These are phyloP conservation scores for Penicillium sp. DNA, from an alignment of 2,329 filamentous ascomycete species.

Conservation along the genomic window DNA sequence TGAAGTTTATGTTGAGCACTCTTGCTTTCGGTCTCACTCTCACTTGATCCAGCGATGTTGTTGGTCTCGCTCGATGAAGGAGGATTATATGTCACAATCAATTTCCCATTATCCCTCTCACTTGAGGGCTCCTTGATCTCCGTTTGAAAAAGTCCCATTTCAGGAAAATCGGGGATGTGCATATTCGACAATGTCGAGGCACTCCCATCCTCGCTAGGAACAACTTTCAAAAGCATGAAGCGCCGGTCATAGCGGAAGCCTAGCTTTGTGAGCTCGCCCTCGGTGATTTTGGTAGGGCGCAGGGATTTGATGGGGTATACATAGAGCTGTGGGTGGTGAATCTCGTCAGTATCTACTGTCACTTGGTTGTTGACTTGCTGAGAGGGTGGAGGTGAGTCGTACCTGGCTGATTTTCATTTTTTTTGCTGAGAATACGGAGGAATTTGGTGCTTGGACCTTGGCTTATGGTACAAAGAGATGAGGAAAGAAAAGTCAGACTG, in stretches of 20 bases:
- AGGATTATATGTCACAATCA: slow-evolving; percentile 47
- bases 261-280: slow-evolving; percentile 60
- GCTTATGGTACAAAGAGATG: neutral
- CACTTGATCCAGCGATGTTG: neutral
- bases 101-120: slow-evolving; percentile 34
- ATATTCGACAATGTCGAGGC: slow-evolving; percentile 55
- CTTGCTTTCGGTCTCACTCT: neutral
- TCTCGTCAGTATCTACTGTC: neutral
- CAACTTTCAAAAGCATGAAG: slow-evolving; percentile 69
- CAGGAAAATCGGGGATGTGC: slow-evolving; percentile 60
- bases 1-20: neutral
- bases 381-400: slow-evolving; percentile 10
- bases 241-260: slow-evolving; percentile 68
- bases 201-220: slow-evolving; percentile 30
- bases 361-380: neutral
- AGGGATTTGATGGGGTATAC: slow-evolving; percentile 76
- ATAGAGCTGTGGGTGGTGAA: slow-evolving; percentile 57
- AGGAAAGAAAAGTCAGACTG: neutral
- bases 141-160: slow-evolving; percentile 67
- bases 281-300: slow-evolving; percentile 60
- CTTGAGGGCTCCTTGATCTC: slow-evolving; percentile 48
- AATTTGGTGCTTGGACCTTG: neutral
- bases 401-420: slow-evolving; percentile 52
- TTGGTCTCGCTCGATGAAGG: slow-evolving; percentile 27
- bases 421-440: slow-evolving; percentile 40